A percentile compares a stretch with the other conserved stretches of the same genome.
phyloP scores from a whole-genome alignment of 2,329 filamentous ascomycete species.

The Sclerotinia sclerotiorum region DNA sequence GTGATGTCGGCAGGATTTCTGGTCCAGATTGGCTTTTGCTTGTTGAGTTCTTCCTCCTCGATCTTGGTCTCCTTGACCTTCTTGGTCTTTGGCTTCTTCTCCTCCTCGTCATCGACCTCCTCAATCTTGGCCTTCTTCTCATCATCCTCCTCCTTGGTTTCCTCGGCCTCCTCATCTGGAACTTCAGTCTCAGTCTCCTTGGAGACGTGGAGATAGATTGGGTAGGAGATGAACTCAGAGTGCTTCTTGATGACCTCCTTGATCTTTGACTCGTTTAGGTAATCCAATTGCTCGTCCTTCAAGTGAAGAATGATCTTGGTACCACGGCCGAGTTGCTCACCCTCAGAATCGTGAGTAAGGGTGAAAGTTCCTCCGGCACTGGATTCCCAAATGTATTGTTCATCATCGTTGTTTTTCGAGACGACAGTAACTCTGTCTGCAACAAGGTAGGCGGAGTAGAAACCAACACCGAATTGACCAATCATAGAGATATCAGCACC shows the following conservation, averaged over 20 bases:
- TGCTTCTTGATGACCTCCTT: slow-evolving; percentile 99
- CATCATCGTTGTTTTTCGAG: slow-evolving; percentile 99
- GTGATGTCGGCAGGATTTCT: slow-evolving; percentile 95
- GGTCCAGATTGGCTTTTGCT: slow-evolving; percentile 99
- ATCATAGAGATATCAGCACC: slow-evolving; percentile 99
- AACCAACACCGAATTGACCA: slow-evolving; percentile 99
- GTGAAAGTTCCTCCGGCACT: slow-evolving; percentile 96
- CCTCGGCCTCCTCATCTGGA: slow-evolving; percentile 42
- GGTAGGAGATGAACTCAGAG: slow-evolving; percentile 99
- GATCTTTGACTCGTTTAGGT: slow-evolving; percentile 97
- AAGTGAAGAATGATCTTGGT: slow-evolving; percentile 98
- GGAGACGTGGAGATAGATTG: slow-evolving; percentile 98
- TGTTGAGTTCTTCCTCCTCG: slow-evolving; percentile 99
- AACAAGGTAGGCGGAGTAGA: slow-evolving; percentile 99
- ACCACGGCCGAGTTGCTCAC: slow-evolving; percentile 86
- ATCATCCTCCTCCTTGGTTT: slow-evolving; percentile 47
- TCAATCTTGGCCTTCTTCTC: slow-evolving; percentile 28
- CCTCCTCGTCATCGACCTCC: slow-evolving; percentile 27
- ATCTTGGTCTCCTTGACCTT: slow-evolving; percentile 98
- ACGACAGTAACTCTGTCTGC: slow-evolving; percentile 93
- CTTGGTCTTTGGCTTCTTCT: slow-evolving; percentile 69
- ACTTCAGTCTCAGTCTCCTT: slow-evolving; percentile 99
- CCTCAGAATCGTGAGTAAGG: slow-evolving; percentile 85
- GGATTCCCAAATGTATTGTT: slow-evolving; percentile 99
- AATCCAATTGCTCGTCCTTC: slow-evolving; percentile 98